Evolutionary conservation across 1,139 yeast genomes (phyloP), one percentile per base, ranked within the genome.

Genomic region (Wickerhamiella infanticola): DNA sequence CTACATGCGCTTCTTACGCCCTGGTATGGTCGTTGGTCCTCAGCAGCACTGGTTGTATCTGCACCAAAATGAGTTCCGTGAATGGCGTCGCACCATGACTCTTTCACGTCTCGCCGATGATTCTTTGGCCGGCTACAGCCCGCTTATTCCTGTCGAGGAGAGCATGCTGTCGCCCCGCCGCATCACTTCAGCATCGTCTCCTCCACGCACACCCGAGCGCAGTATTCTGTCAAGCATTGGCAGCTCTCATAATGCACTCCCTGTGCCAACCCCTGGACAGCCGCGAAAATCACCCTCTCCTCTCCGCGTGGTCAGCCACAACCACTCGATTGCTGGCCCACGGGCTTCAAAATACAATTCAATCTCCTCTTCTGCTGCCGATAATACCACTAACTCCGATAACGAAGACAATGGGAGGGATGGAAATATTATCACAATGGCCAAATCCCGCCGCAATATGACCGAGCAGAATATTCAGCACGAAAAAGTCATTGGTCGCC

Each of bases 1-100:
- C 1, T 90, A 86, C 59, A 83, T 90, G 93, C 74, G 98, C 62
- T 83, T 90, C 75, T 72, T 90, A 53, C 75, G 98, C 54, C 98
- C 98, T 0, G 98, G 98, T 33, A 90, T 90, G 98, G 97, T 90
- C 13, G 98, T 90, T 36, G 98, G 98, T 0, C 98, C 98, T 2
- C 98, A 90, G 63, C 98, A 90, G 61, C 98, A 90, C 65, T 90
- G 98, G 98, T 70, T 90, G 47, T 93, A 90, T 59, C 73, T 90
- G 55, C 95, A 90, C 62, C 98, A 90, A 63, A 81, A 86, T 61
- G 95, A 86, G 55, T 90, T 90, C 63, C 74, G 96, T 56, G 95
- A 86, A 56, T 90, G 98, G 97, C 75, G 88, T 61, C 82, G 80
- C 57, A 86, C 96, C 5, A 86, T 84, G 95, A 76, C 78, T n/a